Percentiles rank a stretch among this genome's conserved stretches.
These are phyloP conservation scores for Blyttiomyces sp. DNA, from an alignment of 371 early-diverging fungal genomes.

Conservation along the genomic window DNA sequence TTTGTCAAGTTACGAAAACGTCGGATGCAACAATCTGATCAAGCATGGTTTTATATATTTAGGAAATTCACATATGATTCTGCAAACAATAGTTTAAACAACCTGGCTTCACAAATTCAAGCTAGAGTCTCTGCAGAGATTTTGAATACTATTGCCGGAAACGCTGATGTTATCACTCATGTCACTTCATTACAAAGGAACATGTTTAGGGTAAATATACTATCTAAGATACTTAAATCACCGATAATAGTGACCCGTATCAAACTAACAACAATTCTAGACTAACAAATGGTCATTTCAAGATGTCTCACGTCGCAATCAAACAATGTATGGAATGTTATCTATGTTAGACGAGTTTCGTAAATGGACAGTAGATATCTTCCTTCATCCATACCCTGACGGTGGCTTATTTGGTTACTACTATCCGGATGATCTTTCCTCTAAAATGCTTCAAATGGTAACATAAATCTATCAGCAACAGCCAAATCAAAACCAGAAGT, in stretches of 20 bases:
- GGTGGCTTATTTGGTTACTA: conserved; percentile 4
- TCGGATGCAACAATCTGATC: too few species aligned
- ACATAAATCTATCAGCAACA: too few species aligned
- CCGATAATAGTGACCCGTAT: background rate
- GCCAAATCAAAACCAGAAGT: too few species aligned
- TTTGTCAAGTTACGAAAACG: too few species aligned
- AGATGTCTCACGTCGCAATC: background rate
- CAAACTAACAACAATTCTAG: too few species aligned
- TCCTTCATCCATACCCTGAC: conserved; percentile 4
- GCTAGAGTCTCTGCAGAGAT: background rate
- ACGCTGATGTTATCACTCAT: background rate
- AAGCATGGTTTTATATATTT: background rate
- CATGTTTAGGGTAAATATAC: background rate
- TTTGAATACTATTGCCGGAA: background rate
- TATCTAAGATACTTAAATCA: background rate
- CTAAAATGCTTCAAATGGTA: background rate
- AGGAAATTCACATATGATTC: conserved; percentile 9
- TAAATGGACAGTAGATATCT: conserved; percentile 6
- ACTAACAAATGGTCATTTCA: background rate
- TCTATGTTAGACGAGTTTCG: conserved; percentile 2
- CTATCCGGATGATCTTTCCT: background rate
- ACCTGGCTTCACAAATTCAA: conserved; percentile 5
- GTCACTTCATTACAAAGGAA: conserved; percentile 2
- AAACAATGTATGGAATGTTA: conserved; percentile 1
- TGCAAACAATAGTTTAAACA: background rate